Base-by-base conservation (phyloP, 495 filamentous ascomycete species). In the Neurospora sp. region DNA sequence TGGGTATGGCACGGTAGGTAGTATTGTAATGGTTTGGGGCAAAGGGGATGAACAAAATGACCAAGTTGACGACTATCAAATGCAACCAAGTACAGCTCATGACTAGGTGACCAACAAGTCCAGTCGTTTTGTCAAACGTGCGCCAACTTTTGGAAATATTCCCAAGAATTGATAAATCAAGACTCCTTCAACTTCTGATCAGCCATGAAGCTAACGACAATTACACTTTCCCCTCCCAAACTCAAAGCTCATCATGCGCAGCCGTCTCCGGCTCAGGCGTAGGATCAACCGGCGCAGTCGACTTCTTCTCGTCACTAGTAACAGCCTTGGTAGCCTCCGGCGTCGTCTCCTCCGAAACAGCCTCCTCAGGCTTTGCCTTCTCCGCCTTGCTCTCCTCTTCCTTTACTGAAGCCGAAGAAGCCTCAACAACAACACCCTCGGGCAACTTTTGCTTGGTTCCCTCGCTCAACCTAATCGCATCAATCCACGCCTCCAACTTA, bases 381-480 rank as follows among this genome's bases (percentile, higher is more conserved):
- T 82, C 76, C 70, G 78, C 80, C 40, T 81, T 69, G 35, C 78
- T 73, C 38, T 72, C 42, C 74, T 87, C 79, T 75, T 88, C 86
- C 14, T 65, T 37, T 6, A 6, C 27, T n/a, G 20, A 8, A 35
- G 82, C 86, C 38, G 91, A 77, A 71, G 93, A 78, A 9, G 86
- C 87, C n/a, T 59, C 48, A 59, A 65, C 31, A 44, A 97, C 81
- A 45, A 97, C 74, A 10, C 88, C 90, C 65, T 91, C 92, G 5
- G 95, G 94, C 48, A 98, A 76, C 83, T 90, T 92, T 80, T 90
- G 87, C 86, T 94, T 97, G 27, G 86, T 80, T 7, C 91, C 91
- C 76, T 97, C 96, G 65, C 94, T 93, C 79, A 99, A 84, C 35
- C 92, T 88, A 75, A 98, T 93, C 3, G 87, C 88, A 79, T 99